A percentile compares a stretch with the other conserved stretches of the same genome.
Evolutionary conservation across 768 basidiomycete species (phyloP).

Genomic region (Arthromyces matolae): DNA sequence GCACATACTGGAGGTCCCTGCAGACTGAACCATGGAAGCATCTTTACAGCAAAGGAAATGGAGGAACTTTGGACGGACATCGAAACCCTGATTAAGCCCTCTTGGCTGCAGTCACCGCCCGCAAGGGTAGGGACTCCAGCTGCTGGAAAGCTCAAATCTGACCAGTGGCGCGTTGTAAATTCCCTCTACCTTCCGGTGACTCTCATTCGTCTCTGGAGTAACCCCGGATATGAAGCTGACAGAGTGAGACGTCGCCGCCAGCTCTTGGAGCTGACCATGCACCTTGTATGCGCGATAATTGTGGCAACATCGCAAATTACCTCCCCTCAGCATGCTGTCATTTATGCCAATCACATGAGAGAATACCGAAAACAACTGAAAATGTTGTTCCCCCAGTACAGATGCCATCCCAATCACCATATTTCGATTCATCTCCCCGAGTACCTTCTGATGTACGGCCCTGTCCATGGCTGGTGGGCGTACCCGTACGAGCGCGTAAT

Average conservation of each 20-base stretch:
- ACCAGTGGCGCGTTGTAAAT: slow-evolving; percentile 34
- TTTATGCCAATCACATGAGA: neutral
- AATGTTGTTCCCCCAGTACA: slow-evolving; percentile 20
- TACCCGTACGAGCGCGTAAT: slow-evolving; percentile 17
- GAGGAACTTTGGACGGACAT: slow-evolving; percentile 5
- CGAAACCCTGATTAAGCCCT: slow-evolving; percentile 17
- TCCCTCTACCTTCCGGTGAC: slow-evolving; percentile 35
- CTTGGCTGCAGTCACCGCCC: slow-evolving; percentile 25
- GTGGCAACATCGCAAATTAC: slow-evolving; percentile 15
- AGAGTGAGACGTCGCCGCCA: slow-evolving; percentile 17
- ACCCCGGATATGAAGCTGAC: neutral
- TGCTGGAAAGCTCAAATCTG: slow-evolving; percentile 26
- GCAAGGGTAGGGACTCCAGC: slow-evolving; percentile 17
- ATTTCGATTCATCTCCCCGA: slow-evolving; percentile 33
- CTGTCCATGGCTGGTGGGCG: slow-evolving; percentile 15
- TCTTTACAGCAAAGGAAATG: slow-evolving; percentile 7
- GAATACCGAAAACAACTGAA: neutral
- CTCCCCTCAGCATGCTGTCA: neutral
- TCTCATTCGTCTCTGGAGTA: slow-evolving; percentile 33
- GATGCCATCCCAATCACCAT: slow-evolving; percentile 35
- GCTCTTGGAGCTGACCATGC: slow-evolving; percentile 27
- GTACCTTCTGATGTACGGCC: slow-evolving; percentile 28
- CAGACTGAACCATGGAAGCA: neutral
- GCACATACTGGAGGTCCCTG: neutral
- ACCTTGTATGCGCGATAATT: slow-evolving; percentile 31